These are phyloP conservation scores for Castanea sativa DNA, from an alignment of 306 rosid species.

Conservation along the genomic window DNA sequence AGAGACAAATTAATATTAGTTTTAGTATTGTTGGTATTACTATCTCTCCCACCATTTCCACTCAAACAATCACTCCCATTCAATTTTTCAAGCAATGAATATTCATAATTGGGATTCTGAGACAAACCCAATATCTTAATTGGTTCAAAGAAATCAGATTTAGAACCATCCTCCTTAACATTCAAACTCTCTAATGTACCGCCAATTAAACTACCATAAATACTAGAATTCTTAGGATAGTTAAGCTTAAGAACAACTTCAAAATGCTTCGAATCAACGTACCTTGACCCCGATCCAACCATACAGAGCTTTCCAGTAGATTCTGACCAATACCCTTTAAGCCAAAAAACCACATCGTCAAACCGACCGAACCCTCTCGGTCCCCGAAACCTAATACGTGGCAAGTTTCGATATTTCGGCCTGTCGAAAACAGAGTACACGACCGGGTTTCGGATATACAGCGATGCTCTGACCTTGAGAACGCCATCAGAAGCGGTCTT, in stretches of 20 bases:
- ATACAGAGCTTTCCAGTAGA: conserved; percentile 72
- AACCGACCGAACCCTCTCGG: no score
- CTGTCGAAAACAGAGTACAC: no score
- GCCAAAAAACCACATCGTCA: conserved; percentile 14
- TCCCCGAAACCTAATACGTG: no score
- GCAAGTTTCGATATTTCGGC: no score
- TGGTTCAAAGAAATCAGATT: conserved; percentile 39
- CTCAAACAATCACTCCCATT: conserved; percentile 38
- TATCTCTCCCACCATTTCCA: conserved; percentile 26
- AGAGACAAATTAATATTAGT: conserved; percentile 18
- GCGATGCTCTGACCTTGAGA: conserved; percentile 28
- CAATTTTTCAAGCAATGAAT: neutral
- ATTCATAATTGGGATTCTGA: conserved; percentile 41
- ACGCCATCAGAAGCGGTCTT: conserved; percentile 35
- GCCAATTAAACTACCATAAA: conserved; percentile 50
- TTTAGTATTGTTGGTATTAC: no score
- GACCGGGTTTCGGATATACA: no score
- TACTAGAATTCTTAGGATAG: conserved; percentile 40
- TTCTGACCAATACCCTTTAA: conserved; percentile 67
- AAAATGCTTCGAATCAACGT: neutral
- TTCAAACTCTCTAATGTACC: conserved; percentile 66
- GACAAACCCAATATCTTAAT: conserved; percentile 57
- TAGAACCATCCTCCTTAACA: conserved; percentile 9
- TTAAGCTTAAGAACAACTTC: conserved; percentile 62
- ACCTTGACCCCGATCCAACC: conserved; percentile 51